Evolutionary conservation across 192 early-diverging fungal species (phyloP), one percentile per base, ranked within the genome.

Genomic region (Coemansia sp.): DNA sequence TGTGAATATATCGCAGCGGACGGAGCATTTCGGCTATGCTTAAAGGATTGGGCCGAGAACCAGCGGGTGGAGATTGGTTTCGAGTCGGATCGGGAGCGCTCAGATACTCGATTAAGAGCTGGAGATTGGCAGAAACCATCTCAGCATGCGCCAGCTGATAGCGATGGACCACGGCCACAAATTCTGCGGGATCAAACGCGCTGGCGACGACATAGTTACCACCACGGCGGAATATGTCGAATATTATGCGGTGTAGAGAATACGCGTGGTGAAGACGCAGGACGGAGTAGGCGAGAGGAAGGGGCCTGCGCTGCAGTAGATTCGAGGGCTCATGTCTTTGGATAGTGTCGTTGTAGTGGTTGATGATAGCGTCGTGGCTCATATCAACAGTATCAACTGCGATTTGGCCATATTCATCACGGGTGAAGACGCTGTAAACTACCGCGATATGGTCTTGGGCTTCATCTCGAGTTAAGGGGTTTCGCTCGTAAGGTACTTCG

Each of bases 141-240:
- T 83, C 80, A 16, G 80, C 80, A 24, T 49, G 65, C 11, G 13
- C 22, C 16, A 83, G 33, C 27, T 27, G 41, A 39, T 83, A 74
- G 38, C 24, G 50, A 29, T 20, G 27, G 3, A 75, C 70, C n/a
- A 70, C 27, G 4, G 1, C 3, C 11, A 47, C 38, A 70, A 83
- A 83, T 22, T 60, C 49, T 0, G 46, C 49, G 5, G 70, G 76
- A n/a, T 64, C 67, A 55, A 83, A 83, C 12, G 39, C 20, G 22
- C 20, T 65, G 0, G 80, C 60, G 5, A 83, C 75, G 12, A 83
- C 18, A 34, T 83, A 78, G 18, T 38, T 47, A 15, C 72, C 80
- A 10, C 76, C 76, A 3, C 75, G 62, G 50, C 76, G 68, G 50
- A 83, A 78, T 12, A 83, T 78, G 64, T 78, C 57, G 20, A 83